Conservation (phyloP, 371 early-diverging fungal species). For the Syncephalastrum racemosum region DNA sequence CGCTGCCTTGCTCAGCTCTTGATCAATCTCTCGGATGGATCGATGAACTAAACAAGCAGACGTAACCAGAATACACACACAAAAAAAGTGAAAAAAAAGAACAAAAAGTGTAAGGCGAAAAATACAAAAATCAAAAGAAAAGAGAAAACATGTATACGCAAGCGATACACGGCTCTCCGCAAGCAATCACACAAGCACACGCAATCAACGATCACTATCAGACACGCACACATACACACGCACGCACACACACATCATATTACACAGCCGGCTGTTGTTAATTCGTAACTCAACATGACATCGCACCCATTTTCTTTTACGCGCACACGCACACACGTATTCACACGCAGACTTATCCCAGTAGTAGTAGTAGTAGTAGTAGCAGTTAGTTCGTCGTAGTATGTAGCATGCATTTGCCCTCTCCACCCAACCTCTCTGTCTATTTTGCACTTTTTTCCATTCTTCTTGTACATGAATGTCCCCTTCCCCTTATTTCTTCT, state of each 20-base stretch:
- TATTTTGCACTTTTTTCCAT: background rate
- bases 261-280: background rate
- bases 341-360: too few species aligned
- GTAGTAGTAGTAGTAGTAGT: too few species aligned
- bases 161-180: background rate
- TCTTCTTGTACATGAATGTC: conserved; percentile 12
- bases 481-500: background rate
- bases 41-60: conserved; percentile 7
- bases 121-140: conserved; percentile 17
- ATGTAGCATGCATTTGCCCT: too few species aligned
- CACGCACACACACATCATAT: background rate
- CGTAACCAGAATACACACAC: too few species aligned
- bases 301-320: too few species aligned
- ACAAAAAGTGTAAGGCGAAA: too few species aligned
- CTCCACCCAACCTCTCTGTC: too few species aligned
- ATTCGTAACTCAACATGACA: too few species aligned
- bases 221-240: background rate
- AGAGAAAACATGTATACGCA: background rate
- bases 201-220: conserved; percentile 1
- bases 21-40: conserved; percentile 59
- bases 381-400: too few species aligned
- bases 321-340: too few species aligned
- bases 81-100: too few species aligned
- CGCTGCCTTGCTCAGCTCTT: conserved; percentile 67
- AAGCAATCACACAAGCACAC: background rate